Evolutionary conservation across 140 eudicot genomes (phyloP).

Genomic region (Oenanthe javanica): DNA sequence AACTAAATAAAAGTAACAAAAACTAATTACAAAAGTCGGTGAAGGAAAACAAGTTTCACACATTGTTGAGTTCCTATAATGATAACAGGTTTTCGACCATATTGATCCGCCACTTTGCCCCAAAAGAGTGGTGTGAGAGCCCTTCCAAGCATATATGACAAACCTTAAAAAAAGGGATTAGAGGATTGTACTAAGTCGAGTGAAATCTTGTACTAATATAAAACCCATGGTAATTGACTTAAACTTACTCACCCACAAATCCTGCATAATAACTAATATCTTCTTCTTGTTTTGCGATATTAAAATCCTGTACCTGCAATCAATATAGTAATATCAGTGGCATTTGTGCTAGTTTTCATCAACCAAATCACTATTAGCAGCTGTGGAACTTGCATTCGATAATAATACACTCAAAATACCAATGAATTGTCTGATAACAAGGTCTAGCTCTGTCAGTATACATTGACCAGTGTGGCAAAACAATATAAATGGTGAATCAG

Average conservation of each 20-base stretch:
- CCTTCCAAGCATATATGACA: slow-evolving; percentile 89
- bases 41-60: slow-evolving; percentile 21
- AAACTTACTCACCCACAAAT: slow-evolving; percentile 48
- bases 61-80: slow-evolving; percentile 62
- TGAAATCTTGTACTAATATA: slow-evolving; percentile 1
- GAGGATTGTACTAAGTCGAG: background rate
- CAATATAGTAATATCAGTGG: background rate
- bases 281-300: slow-evolving; percentile 61
- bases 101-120: slow-evolving; percentile 83
- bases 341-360: background rate
- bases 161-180: slow-evolving; percentile 40
- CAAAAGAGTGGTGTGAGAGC: slow-evolving; percentile 67
- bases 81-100: slow-evolving; percentile 86
- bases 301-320: slow-evolving; percentile 63
- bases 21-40: background rate
- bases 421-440: too few relatives aligned
- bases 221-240: background rate
- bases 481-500: too few relatives aligned
- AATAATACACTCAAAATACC: too few relatives aligned
- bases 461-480: too few relatives aligned
- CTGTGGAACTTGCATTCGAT: too few relatives aligned
- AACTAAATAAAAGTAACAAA: background rate
- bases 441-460: too few relatives aligned
- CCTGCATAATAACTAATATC: slow-evolving; percentile 92
- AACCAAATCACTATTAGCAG: background rate